phyloP scores from a whole-genome alignment of 306 rosid genomes.

The Vigna unguiculata region DNA sequence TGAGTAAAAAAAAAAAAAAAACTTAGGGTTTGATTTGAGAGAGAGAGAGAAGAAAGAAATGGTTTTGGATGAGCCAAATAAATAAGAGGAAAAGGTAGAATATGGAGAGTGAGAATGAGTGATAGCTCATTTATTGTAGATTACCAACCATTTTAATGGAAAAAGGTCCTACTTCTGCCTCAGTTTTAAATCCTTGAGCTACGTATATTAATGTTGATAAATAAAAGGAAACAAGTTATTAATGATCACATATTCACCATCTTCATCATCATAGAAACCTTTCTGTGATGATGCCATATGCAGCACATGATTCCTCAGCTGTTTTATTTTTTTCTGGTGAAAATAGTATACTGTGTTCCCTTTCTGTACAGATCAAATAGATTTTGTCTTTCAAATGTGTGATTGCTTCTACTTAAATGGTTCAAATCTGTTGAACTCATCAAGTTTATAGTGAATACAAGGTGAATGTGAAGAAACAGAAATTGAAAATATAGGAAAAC shows the following conservation, averaged over 20 bases:
- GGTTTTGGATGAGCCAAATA: constrained; percentile 18
- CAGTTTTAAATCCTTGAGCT: constrained; percentile 24
- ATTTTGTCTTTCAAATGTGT: too few species aligned
- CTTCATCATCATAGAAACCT: background rate
- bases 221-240: constrained; percentile 41
- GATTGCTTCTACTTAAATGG: too few species aligned
- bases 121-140: constrained; percentile 46
- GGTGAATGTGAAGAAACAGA: too few species aligned
- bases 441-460: too few species aligned
- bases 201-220: constrained; percentile 46
- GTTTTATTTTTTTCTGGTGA: background rate
- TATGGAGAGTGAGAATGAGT: constrained; percentile 27
- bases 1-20: constrained; percentile 34
- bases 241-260: constrained; percentile 28
- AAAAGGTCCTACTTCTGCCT: constrained; percentile 49
- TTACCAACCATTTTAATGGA: constrained; percentile 55
- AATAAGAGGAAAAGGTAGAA: constrained; percentile 9
- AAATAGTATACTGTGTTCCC: background rate
- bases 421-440: too few species aligned
- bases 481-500: too few species aligned
- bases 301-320: background rate
- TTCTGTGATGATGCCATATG: background rate
- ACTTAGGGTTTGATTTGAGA: background rate
- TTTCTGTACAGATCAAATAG: too few species aligned
- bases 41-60: constrained; percentile 21